A percentile compares a stretch with the other conserved stretches of the same genome.
Conservation (phyloP, 345 rosid genomes). For the Aethionema arabicum region DNA sequence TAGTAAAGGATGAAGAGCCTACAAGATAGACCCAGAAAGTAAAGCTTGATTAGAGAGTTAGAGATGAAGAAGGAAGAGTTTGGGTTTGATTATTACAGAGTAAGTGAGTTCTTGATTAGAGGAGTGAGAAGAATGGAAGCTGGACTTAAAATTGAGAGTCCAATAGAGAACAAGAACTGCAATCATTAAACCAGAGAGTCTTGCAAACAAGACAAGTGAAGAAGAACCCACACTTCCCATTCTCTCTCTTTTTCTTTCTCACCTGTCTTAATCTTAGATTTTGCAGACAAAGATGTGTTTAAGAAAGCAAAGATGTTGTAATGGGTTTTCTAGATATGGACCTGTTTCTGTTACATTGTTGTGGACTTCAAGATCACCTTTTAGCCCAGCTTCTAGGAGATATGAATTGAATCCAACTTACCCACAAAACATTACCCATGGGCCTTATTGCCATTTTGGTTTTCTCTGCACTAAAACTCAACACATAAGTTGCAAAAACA, state of each 20-base stretch:
- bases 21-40: background rate
- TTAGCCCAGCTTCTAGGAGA: conserved; percentile 5
- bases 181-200: conserved; percentile 58
- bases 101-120: conserved; percentile 52
- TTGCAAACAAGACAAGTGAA: conserved; percentile 58
- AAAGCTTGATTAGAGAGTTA: background rate
- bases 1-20: conserved; percentile 75
- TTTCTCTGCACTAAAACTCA: too few species aligned
- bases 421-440: too few species aligned
- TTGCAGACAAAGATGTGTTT: conserved; percentile 23
- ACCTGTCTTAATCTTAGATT: background rate
- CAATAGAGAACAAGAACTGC: conserved; percentile 64
- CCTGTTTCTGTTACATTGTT: background rate
- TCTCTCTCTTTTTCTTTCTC: conserved; percentile 13
- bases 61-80: conserved; percentile 1
- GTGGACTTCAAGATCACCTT: background rate
- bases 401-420: conserved; percentile 29
- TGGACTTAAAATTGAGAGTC: conserved; percentile 63
- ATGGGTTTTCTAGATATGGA: background rate
- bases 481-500: too few species aligned
- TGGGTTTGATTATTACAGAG: conserved; percentile 44
- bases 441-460: background rate
- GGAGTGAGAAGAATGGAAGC: conserved; percentile 54
- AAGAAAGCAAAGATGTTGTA: background rate
- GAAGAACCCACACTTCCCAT: conserved; percentile 36